Percentiles rank a stretch among this genome's conserved stretches.
phyloP scores from a whole-genome alignment of 148 eudicot species.

The Polygonum maritimum region DNA sequence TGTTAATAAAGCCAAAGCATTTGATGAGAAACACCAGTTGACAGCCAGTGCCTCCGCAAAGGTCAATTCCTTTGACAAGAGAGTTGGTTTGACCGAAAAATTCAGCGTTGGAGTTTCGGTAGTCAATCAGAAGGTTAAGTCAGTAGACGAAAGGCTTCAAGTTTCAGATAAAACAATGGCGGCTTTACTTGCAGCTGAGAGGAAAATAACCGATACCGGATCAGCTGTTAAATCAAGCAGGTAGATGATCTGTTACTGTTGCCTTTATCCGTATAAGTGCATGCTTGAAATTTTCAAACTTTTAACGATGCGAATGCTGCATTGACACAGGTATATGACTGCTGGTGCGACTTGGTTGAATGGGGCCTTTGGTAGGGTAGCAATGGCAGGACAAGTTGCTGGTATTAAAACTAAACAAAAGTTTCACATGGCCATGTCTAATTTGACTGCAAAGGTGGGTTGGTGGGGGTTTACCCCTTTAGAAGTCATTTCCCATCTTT shows the following conservation, averaged over 20 bases:
- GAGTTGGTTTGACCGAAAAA: conserved; percentile 82
- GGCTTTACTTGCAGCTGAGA: conserved; percentile 84
- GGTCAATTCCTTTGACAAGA: conserved; percentile 71
- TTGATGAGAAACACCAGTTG: conserved; percentile 86
- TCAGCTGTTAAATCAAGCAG: conserved; percentile 98
- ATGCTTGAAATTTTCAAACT: neutral
- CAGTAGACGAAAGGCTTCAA: conserved; percentile 90
- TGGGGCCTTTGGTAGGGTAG: conserved; percentile 83
- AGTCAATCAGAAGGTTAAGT: conserved; percentile 91
- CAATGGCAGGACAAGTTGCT: conserved; percentile 87
- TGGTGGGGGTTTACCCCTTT: neutral
- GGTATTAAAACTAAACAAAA: conserved; percentile 75
- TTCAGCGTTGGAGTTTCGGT: conserved; percentile 74
- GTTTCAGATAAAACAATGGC: conserved; percentile 97
- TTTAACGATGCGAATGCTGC: neutral
- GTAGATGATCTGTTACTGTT: conserved; percentile 19
- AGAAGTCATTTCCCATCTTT: neutral
- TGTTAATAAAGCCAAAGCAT: conserved; percentile 83
- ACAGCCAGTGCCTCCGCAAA: conserved; percentile 83
- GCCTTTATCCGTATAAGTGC: neutral
- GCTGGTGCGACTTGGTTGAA: conserved; percentile 90
- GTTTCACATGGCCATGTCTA: conserved; percentile 63
- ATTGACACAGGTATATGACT: conserved; percentile 62
- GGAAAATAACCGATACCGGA: conserved; percentile 75
- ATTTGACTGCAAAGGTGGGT: conserved; percentile 71